Base-by-base conservation (phyloP, 768 basidiomycete genomes). In the Dictyophora rubrovolvata region DNA sequence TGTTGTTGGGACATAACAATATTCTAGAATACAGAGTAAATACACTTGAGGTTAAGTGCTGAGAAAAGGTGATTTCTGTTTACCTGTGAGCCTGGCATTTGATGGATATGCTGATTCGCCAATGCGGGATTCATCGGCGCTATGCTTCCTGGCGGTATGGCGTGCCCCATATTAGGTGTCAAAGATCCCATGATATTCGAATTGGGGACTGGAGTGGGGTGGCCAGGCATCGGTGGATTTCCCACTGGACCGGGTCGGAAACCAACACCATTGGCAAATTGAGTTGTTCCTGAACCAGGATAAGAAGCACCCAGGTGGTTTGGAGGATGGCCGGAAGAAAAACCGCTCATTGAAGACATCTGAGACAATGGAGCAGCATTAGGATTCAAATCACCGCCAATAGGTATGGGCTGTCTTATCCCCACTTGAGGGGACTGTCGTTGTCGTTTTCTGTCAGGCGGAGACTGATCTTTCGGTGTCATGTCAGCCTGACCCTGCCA, bases 371-470 rank as follows among this genome's bases (percentile, higher is more conserved):
- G 70, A 55, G 22, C 48, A 28, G 22, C 55, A 16, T 51, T 36
- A 20, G 22, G 10, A 23, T 59, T 48, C 22, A 35, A 36, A 36
- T 48, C 34, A 28, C 28, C 57, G 10, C 37, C 42, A n/a, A 42
- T 12, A 34, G 57, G 57, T n/a, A 21, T 37, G 11, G 17, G 18
- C 10, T 76, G 78, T 57, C 79, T 77, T 62, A 74, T 66, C 50
- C 56, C 48, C n/a, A 65, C 67, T 5, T 59, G 57, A 7, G 82
- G 81, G 22, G 81, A 79, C 23, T 75, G 75, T 28, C 81, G 79
- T 34, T 65, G 42, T 35, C 80, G 79, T 66, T 85, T 84, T 55
- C 75, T 72, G 11, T 78, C 79, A 2, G 82, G 82, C 1, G 83
- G 82, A 0, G 84, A 82, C 2, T 74, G 75, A 17, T 81, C 81